These are phyloP conservation scores for Starmera quercuum DNA, from an alignment of 805 yeast species.

Conservation along the genomic window DNA sequence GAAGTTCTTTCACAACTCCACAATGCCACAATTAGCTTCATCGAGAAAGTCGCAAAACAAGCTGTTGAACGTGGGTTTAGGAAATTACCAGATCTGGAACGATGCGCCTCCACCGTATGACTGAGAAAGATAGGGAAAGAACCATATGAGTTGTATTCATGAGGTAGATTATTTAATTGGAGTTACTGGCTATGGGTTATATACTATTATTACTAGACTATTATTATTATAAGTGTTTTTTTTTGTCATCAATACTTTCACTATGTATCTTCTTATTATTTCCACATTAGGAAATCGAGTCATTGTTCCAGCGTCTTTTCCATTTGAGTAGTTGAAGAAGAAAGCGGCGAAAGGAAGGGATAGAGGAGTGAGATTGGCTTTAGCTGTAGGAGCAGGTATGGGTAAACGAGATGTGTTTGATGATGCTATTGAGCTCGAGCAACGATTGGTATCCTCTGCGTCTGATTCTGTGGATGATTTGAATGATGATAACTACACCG, in stretches of 20 bases:
- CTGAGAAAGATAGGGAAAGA: background rate
- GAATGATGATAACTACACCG: background rate
- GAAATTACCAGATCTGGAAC: slow-evolving; percentile 2
- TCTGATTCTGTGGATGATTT: background rate
- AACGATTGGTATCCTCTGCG: no score
- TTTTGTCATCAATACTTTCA: no score
- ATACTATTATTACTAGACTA: no score
- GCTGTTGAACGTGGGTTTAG: slow-evolving; percentile 12
- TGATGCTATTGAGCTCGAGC: background rate
- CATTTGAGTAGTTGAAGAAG: no score
- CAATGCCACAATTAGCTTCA: slow-evolving; percentile 9
- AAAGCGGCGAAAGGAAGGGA: background rate
- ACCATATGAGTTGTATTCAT: background rate
- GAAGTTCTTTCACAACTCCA: slow-evolving; percentile 1
- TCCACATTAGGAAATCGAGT: no score
- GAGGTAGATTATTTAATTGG: no score
- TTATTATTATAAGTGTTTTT: no score
- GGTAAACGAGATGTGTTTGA: background rate
- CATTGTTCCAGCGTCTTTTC: no score
- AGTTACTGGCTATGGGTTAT: no score
- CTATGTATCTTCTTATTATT: no score
- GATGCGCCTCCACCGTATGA: slow-evolving; percentile 11
- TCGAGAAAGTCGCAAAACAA: slow-evolving; percentile 20
- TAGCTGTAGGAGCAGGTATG: background rate
- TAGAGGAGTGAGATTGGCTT: background rate